Base-by-base conservation (phyloP, 306 rosid genomes). In the Sechiopsis laciniata region DNA sequence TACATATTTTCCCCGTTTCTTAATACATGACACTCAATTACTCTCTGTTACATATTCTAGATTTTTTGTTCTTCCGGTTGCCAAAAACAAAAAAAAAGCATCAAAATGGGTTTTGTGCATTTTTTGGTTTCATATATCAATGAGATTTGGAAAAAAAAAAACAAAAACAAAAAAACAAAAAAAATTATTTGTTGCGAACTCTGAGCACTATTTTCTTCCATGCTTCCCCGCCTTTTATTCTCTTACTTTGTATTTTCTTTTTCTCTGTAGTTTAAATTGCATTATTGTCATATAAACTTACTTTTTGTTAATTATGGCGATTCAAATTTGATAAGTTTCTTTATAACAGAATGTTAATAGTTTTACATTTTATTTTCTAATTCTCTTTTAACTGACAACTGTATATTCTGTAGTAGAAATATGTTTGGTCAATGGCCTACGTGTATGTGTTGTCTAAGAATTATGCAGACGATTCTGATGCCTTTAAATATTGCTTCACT, bases 401-500 rank as follows among this genome's bases (percentile, higher is more conserved):
- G 6, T 37, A 16, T 42, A 9, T 32, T 37, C 8, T 22, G 14
- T 64, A 8, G 51, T 32, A 16, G 19, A 61, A n/a, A 64, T 37
- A 42, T 64, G 37, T 68, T 21, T 70, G 20, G 59, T 24, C 16
- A 50, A 56, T 55, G 20, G 40, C 21, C 37, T 55, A 0, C 13
- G 53, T 5, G 8, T 55, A 35, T 69, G 19, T 69, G 58, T 20
- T 20, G 74, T n/a, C 37, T 5, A 42, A 56, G 8, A 42, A 17
- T 17, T 17, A 11, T 55, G 40, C 55, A 20, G 21, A 73, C 57
- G 22, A 20, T 12, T 73, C 55, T 55, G 17, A 73, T 55, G 65
- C 51, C 50, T 75, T 22, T 14, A 17, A 62, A 58, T 59, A 50
- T 55, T 75, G 62, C 40, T 64, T 19, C 72, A 82, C 66, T 76